Evolutionary conservation across 2,329 filamentous ascomycete genomes (phyloP), one percentile per base, ranked within the genome.

Genomic region (Pseudonectria foliicola): DNA sequence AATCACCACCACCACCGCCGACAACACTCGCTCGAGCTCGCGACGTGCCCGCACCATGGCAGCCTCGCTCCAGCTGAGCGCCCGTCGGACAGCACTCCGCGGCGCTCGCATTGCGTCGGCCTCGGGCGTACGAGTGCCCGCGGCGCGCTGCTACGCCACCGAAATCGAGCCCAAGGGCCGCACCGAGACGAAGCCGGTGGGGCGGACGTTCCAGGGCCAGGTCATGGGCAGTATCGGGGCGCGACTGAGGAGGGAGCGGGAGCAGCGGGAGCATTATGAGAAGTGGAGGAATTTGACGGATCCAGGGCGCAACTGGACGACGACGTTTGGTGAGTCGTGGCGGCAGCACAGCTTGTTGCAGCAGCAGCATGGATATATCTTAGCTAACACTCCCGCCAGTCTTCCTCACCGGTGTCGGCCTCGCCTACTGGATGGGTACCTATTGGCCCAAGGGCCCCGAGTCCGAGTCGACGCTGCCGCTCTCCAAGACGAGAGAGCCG

Each of bases 361-460:
- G n/a, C n/a, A n/a, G n/a, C n/a, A n/a, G n/a, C n/a, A n/a, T n/a
- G n/a, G n/a, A n/a, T n/a, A n/a, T n/a, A n/a, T n/a, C n/a, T n/a
- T n/a, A n/a, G 25, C 26, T 28, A 12, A 4, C 21, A 13, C 7
- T 30, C 10, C 13, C 14, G 28, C 10, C 43, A 77, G 73, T 73
- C 47, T 61, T 78, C 42, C 53, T 77, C 31, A 67, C 66, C 33
- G 66, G 72, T 30, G 63, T 72, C 30, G 60, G 63, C 24, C 60
- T 66, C 38, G 68, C 71, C 39, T 84, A 78, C 58, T 78, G 69
- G 55, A 56, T 80, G 27, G 80, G 80, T 39, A 72, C 69, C 13
- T 66, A 70, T 48, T 69, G 66, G 48, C 70, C 70, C 23, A 69
- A 63, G 33, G 66, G 71, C 13, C 55, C 64, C 15, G 68, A 72